A percentile compares a stretch with the other conserved stretches of the same genome.
Conservation (phyloP, 441 rosid genomes). For the Sinapis alba region DNA sequence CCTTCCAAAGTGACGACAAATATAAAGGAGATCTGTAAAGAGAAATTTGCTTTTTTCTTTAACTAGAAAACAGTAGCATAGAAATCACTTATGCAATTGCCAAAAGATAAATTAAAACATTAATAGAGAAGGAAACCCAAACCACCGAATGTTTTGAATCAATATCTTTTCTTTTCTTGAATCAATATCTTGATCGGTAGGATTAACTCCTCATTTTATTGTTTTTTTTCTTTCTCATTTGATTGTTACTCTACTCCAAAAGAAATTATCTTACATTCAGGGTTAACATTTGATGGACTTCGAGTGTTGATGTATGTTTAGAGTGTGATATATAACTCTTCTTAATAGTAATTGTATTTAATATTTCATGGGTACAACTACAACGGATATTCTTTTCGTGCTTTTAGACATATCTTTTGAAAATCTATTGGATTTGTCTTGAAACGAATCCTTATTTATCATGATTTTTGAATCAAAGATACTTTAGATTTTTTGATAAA, state of each 20-base stretch:
- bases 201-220: not conserved
- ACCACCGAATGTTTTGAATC: not conserved
- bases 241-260: not conserved
- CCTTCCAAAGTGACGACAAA: slow-evolving; percentile 86
- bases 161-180: too few species aligned
- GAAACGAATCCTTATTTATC: too few species aligned
- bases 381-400: not conserved
- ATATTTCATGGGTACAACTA: not conserved
- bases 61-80: slow-evolving; percentile 11
- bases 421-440: too few species aligned
- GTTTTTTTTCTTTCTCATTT: too few species aligned
- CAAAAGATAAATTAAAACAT: not conserved
- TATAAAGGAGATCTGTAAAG: slow-evolving; percentile 66
- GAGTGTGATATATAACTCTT: too few species aligned
- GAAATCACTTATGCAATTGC: not conserved
- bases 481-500: too few species aligned
- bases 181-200: not conserved
- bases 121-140: too few species aligned
- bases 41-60: slow-evolving; percentile 21
- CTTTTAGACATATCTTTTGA: too few species aligned
- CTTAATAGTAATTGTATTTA: not conserved
- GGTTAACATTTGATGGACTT: not conserved
- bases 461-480: too few species aligned
- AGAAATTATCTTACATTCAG: not conserved
- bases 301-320: too few species aligned